phyloP scores from a whole-genome alignment of 805 yeast species.

The Hanseniaspora guilliermondii region DNA sequence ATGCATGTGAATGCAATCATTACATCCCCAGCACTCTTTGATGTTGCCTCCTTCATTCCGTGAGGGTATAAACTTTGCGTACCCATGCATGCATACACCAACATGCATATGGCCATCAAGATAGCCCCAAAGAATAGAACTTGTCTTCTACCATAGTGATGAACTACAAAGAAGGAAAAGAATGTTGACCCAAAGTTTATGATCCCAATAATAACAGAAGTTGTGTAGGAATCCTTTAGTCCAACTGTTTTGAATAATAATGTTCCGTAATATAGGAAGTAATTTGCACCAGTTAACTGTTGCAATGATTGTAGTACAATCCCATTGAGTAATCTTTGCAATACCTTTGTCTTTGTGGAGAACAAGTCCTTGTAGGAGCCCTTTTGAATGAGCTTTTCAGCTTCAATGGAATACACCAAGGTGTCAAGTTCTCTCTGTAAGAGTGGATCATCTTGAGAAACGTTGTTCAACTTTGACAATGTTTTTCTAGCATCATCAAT shows the following conservation, averaged over 20 bases:
- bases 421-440: slow-evolving; percentile 45
- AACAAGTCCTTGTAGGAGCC: slow-evolving; percentile 57
- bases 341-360: slow-evolving; percentile 54
- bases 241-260: slow-evolving; percentile 52
- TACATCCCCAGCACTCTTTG: slow-evolving; percentile 48
- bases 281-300: slow-evolving; percentile 56
- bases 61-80: slow-evolving; percentile 33
- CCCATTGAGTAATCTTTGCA: slow-evolving; percentile 38
- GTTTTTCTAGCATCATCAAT: slow-evolving; percentile 52
- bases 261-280: slow-evolving; percentile 57
- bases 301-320: slow-evolving; percentile 47
- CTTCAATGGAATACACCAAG: slow-evolving; percentile 48
- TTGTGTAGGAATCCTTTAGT: slow-evolving; percentile 44
- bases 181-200: slow-evolving; percentile 49
- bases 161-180: slow-evolving; percentile 39
- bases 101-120: slow-evolving; percentile 37
- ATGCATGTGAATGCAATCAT: slow-evolving; percentile 62
- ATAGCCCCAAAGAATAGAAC: slow-evolving; percentile 38
- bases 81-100: slow-evolving; percentile 49
- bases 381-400: slow-evolving; percentile 47
- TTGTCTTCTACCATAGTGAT: slow-evolving; percentile 42
- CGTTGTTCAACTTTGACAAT: slow-evolving; percentile 47
- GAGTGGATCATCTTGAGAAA: slow-evolving; percentile 39
- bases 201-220: slow-evolving; percentile 47
- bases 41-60: slow-evolving; percentile 30